These are phyloP conservation scores for Corchorus capsularis DNA, from an alignment of 345 rosid genomes.

Conservation along the genomic window DNA sequence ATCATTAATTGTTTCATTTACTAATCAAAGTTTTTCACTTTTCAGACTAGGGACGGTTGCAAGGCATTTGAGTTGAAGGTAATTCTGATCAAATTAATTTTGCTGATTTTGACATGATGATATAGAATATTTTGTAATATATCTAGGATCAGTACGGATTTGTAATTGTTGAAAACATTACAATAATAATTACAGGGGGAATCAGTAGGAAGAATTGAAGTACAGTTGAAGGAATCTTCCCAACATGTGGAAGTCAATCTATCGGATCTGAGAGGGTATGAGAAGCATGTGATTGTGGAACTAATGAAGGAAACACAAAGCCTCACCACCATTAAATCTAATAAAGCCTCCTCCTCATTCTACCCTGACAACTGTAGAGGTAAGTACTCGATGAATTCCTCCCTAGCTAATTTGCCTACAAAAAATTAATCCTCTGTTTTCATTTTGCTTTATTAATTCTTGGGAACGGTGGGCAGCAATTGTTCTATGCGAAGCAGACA, in stretches of 20 bases:
- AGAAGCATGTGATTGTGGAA: constrained; percentile 56
- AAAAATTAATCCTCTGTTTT: constrained; percentile 6
- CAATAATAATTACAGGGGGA: constrained; percentile 42
- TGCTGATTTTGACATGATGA: neutral
- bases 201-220: constrained; percentile 38
- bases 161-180: too few relatives aligned
- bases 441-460: too few relatives aligned
- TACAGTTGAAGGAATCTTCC: constrained; percentile 42
- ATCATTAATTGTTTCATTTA: neutral
- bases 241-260: constrained; percentile 57
- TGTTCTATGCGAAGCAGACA: constrained; percentile 52
- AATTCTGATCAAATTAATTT: neutral
- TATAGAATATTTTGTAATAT: neutral
- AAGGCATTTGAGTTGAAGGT: constrained; percentile 51
- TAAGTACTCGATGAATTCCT: constrained; percentile 22
- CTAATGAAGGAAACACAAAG: constrained; percentile 53
- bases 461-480: constrained; percentile 41
- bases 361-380: constrained; percentile 21
- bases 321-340: constrained; percentile 18
- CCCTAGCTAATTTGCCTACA: neutral
- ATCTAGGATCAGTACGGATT: neutral
- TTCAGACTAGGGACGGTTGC: constrained; percentile 45
- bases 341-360: constrained; percentile 8
- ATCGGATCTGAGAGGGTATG: constrained; percentile 59
- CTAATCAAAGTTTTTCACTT: neutral